A percentile compares a stretch with the other conserved stretches of the same genome.
Evolutionary conservation across 768 basidiomycete genomes (phyloP).

Genomic region (Lepiota venenata): DNA sequence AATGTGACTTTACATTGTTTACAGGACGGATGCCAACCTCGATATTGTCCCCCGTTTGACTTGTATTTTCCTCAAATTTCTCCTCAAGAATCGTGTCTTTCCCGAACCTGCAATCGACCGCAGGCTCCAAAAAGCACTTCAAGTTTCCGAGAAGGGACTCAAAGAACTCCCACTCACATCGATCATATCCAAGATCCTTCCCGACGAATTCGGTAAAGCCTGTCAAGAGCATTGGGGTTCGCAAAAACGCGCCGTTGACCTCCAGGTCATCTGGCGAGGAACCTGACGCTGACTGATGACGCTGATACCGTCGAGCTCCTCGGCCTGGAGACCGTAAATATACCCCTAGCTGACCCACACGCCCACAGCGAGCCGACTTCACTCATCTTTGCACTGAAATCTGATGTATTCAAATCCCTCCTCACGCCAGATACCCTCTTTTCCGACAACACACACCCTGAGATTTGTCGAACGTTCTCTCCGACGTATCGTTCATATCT

Average conservation of each 20-base stretch:
- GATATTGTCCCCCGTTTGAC: slow-evolving; percentile 29
- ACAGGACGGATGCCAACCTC: slow-evolving; percentile 30
- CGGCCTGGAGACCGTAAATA: not conserved
- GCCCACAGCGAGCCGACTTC: not conserved
- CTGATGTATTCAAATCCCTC: not conserved
- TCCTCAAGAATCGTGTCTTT: slow-evolving; percentile 31
- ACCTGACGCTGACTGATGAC: not conserved
- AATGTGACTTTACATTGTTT: not conserved
- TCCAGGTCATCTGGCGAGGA: not conserved
- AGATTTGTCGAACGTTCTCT: slow-evolving; percentile 1
- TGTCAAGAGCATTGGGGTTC: slow-evolving; percentile 12
- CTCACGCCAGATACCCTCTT: not conserved
- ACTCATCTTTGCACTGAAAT: not conserved
- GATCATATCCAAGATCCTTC: slow-evolving; percentile 12
- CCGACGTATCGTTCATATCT: slow-evolving; percentile 1
- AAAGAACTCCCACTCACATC: slow-evolving; percentile 12
- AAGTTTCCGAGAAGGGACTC: slow-evolving; percentile 4
- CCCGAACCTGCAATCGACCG: slow-evolving; percentile 14
- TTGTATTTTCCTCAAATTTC: slow-evolving; percentile 32
- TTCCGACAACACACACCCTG: not conserved
- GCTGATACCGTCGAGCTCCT: not conserved
- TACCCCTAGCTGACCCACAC: not conserved
- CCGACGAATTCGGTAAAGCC: slow-evolving; percentile 8
- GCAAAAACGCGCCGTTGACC: not conserved
- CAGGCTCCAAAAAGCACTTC: slow-evolving; percentile 8